Evolutionary conservation across 2,329 filamentous ascomycete species (phyloP).

Genomic region (Exophiala mesophila): DNA sequence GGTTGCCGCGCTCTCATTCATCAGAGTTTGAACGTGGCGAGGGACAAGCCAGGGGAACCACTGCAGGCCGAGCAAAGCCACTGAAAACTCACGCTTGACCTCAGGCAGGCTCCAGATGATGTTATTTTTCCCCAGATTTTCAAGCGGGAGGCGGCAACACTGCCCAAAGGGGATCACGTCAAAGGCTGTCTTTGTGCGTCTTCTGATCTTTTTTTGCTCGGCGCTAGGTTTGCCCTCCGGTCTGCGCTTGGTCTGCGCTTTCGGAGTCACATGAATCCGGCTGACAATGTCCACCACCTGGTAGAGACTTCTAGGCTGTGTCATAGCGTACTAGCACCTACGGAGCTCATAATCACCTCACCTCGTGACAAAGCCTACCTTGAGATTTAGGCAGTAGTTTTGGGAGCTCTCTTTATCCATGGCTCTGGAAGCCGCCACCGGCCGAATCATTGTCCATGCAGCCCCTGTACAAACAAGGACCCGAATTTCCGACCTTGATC

Average conservation of each 20-base stretch:
- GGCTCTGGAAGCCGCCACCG: too few relatives aligned
- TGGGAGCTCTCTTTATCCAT: too few relatives aligned
- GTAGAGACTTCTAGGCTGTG: too few relatives aligned
- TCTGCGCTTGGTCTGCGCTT: neutral
- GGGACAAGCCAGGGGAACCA: neutral
- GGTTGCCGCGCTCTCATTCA: neutral
- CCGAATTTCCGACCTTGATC: too few relatives aligned
- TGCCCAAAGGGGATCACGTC: neutral
- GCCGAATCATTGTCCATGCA: too few relatives aligned
- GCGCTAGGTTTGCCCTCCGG: neutral
- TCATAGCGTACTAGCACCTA: neutral
- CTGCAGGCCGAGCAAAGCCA: neutral
- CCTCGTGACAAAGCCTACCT: too few relatives aligned
- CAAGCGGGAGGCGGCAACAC: neutral
- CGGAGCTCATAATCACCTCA: too few relatives aligned
- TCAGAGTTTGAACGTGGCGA: neutral
- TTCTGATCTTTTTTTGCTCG: neutral
- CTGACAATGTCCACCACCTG: too few relatives aligned
- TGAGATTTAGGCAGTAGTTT: too few relatives aligned
- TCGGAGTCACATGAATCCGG: neutral
- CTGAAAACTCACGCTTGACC: too few relatives aligned
- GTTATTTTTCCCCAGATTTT: neutral
- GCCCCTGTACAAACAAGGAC: too few relatives aligned
- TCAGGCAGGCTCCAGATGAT: neutral
- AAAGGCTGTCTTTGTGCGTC: neutral